These are phyloP conservation scores for Earliella scabrosa DNA, from an alignment of 1,284 basidiomycete genomes.

Conservation along the genomic window DNA sequence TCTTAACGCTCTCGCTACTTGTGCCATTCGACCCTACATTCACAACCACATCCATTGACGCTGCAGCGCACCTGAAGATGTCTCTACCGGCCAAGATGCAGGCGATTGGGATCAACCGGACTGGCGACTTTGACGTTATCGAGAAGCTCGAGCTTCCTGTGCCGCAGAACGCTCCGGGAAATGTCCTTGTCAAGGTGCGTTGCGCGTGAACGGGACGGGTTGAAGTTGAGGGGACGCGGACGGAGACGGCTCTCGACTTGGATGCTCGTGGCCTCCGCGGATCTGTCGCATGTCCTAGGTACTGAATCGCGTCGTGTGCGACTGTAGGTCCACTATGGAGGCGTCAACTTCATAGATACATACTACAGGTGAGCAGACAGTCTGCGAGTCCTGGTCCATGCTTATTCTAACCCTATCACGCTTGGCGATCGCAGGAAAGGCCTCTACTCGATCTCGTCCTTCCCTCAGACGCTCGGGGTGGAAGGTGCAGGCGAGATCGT, in stretches of 20 bases:
- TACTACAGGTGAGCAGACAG: slow-evolving; percentile 56
- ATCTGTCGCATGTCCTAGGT: too few species aligned
- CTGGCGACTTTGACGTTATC: slow-evolving; percentile 82
- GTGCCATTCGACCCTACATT: too few species aligned
- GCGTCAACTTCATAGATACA: slow-evolving; percentile 89
- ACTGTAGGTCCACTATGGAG: slow-evolving; percentile 61
- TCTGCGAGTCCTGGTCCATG: neutral
- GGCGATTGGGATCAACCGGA: slow-evolving; percentile 59
- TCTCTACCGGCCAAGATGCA: slow-evolving; percentile 54
- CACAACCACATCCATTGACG: neutral
- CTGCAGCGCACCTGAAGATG: slow-evolving; percentile 36
- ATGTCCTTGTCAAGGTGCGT: slow-evolving; percentile 81
- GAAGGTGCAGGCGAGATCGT: slow-evolving; percentile 83
- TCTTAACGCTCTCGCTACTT: neutral
- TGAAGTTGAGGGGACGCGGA: too few species aligned
- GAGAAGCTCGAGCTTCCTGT: slow-evolving; percentile 63
- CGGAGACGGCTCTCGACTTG: too few species aligned
- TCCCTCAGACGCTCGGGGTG: slow-evolving; percentile 80
- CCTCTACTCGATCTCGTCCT: slow-evolving; percentile 57
- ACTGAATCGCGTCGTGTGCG: too few species aligned
- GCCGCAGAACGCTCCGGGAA: slow-evolving; percentile 61
- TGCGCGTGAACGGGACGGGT: neutral
- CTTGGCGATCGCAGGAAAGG: slow-evolving; percentile 59
- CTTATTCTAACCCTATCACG: neutral
- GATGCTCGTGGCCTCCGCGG: too few species aligned